These are phyloP conservation scores for Tricholoma matsutake DNA, from an alignment of 768 basidiomycete genomes.

Conservation along the genomic window DNA sequence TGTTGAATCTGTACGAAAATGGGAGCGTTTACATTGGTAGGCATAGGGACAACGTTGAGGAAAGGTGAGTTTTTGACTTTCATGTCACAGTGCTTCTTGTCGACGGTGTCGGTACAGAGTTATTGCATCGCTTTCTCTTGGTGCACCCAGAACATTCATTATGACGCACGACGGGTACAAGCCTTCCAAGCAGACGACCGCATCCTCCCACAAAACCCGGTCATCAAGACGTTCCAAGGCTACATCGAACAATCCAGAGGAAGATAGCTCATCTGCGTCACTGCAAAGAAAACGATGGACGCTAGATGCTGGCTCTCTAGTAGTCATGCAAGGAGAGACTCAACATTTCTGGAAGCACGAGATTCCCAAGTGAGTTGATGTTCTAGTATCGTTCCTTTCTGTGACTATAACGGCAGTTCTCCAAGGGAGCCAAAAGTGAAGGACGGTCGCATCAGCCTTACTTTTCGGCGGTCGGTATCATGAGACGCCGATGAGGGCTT, in stretches of 20 bases:
- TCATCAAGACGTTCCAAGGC: not conserved
- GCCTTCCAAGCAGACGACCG: not conserved
- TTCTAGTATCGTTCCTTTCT: not conserved
- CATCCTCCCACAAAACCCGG: conserved; percentile 3
- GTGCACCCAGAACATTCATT: conserved; percentile 26
- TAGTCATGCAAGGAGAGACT: conserved; percentile 32
- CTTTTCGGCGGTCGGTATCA: conserved; percentile 21
- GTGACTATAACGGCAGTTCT: not conserved
- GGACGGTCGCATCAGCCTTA: conserved; percentile 29
- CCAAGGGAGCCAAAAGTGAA: conserved; percentile 26
- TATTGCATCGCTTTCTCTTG: conserved; percentile 30
- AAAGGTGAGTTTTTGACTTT: conserved; percentile 14
- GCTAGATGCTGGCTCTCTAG: conserved; percentile 23
- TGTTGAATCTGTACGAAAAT: conserved; percentile 29
- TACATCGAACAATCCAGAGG: not conserved
- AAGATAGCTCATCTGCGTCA: not conserved
- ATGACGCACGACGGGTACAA: conserved; percentile 23
- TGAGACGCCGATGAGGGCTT: too few relatives aligned
- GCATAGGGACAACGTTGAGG: conserved; percentile 28
- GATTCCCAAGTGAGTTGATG: conserved; percentile 25
- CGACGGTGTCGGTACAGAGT: conserved; percentile 15
- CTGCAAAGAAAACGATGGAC: conserved; percentile 21
- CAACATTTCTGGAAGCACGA: conserved; percentile 32
- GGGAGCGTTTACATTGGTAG: conserved; percentile 30
- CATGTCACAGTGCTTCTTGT: not conserved